Conservation (phyloP, 2,329 filamentous ascomycete species). For the Trichoderma sp. region DNA sequence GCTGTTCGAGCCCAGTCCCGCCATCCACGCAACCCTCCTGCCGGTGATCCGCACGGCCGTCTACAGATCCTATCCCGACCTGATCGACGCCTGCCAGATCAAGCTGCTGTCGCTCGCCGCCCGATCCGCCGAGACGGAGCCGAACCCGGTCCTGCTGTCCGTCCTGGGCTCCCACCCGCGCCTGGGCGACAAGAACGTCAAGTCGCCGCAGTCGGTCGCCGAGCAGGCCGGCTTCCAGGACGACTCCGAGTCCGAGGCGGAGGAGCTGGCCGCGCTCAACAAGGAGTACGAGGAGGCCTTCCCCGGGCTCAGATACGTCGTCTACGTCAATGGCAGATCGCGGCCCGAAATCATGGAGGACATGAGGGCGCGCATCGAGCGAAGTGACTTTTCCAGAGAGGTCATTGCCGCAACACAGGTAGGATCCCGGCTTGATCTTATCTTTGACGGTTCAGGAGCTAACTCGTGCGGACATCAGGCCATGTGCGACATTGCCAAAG, state of each 20-base stretch:
- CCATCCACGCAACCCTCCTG: conserved; percentile 71
- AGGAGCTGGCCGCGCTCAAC: conserved; percentile 69
- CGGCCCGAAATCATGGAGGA: conserved; percentile 77
- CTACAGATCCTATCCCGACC: conserved; percentile 67
- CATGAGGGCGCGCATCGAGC: conserved; percentile 73
- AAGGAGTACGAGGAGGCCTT: conserved; percentile 77
- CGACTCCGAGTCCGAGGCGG: conserved; percentile 42
- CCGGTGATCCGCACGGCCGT: conserved; percentile 60
- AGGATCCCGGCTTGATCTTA: conserved; percentile 34
- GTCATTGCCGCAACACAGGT: conserved; percentile 75
- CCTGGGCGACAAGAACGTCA: conserved; percentile 77
- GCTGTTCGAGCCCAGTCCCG: conserved; percentile 80
- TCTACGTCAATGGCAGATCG: conserved; percentile 84
- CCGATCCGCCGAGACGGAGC: conserved; percentile 52
- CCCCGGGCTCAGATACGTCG: conserved; percentile 83
- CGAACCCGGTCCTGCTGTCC: conserved; percentile 58
- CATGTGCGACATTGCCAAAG: conserved; percentile 88
- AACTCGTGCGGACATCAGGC: conserved; percentile 50
- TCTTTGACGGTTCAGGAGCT: neutral
- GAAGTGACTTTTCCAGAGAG: conserved; percentile 67
- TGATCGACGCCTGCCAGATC: conserved; percentile 67
- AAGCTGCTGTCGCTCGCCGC: conserved; percentile 64
- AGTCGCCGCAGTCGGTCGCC: conserved; percentile 76
- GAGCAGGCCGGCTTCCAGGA: conserved; percentile 77
- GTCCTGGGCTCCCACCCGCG: conserved; percentile 83